Evolutionary conservation across 2,329 filamentous ascomycete species (phyloP), one percentile per base, ranked within the genome.

Genomic region (Chalaropsis thielavioides): DNA sequence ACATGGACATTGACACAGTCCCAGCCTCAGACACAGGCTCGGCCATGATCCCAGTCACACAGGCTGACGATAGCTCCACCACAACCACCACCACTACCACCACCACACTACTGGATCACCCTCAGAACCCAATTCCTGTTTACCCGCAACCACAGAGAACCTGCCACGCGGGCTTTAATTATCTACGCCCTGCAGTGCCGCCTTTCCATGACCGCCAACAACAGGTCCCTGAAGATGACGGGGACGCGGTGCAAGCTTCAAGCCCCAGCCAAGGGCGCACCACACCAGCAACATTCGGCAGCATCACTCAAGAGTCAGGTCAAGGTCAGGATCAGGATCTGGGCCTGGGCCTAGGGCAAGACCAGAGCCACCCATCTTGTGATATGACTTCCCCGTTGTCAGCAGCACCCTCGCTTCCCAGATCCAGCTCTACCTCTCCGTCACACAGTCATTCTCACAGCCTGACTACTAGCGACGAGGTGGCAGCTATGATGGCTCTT

Each of bases 381-480:
- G 46, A 65, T 10, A 62, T 62, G 3, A 40, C 41, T n/a, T 66
- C 64, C 11, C 64, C 64, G 2, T 54, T 66, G 61, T 63, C 61
- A 10, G 61, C 17, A 13, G 43, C 54, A 6, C 54, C 54, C 15
- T 66, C 64, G 19, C 27, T 66, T n/a, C 60, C 44, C 6, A 24
- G 38, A 22, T 66, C 64, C 8, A 61, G 41, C 11, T 60, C 64
- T 7, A 46, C 40, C 13, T 41, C 43, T 31, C 62, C 64, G 15
- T 40, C 61, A 51, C 61, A 63, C 56, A 63, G 51, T 40, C 40
- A 35, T 49, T 38, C 65, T 11, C 65, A 66, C n/a, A 58, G 24
- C 31, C 44, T 64, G 22, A 62, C 58, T 43, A 62, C 65, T 27
- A 67, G 65, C 60, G 65, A 67, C 51, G 65, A 67, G 27, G 65